phyloP scores from a whole-genome alignment of 2,329 filamentous ascomycete genomes.

The Penicillium digitatum region DNA sequence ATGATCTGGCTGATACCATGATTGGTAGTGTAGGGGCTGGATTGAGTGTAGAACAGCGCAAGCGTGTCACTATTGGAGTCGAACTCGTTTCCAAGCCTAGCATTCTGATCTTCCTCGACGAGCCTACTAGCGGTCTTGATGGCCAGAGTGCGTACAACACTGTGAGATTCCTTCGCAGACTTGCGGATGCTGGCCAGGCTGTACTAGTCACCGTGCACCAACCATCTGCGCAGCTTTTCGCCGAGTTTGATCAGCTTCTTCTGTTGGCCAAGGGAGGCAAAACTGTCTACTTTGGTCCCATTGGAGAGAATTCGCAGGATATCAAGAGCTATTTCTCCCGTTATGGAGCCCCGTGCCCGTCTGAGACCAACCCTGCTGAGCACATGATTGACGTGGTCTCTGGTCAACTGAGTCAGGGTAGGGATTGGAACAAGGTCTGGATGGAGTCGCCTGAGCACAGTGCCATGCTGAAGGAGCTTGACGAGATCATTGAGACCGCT shows the following conservation, averaged over 20 bases:
- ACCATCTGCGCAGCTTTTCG: slow-evolving; percentile 62
- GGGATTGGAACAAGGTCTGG: slow-evolving; percentile 73
- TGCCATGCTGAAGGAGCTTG: slow-evolving; percentile 58
- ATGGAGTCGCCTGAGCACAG: slow-evolving; percentile 58
- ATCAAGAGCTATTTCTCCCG: slow-evolving; percentile 64
- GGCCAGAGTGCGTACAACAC: slow-evolving; percentile 64
- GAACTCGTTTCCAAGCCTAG: slow-evolving; percentile 66
- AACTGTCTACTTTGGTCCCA: slow-evolving; percentile 65
- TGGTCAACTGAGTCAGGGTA: slow-evolving; percentile 47
- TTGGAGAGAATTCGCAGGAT: slow-evolving; percentile 61
- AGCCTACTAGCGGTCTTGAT: slow-evolving; percentile 66
- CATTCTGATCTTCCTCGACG: slow-evolving; percentile 65
- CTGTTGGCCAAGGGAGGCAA: slow-evolving; percentile 64
- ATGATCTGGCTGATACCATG: slow-evolving; percentile 61
- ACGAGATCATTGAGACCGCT: slow-evolving; percentile 54
- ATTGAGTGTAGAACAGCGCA: slow-evolving; percentile 62
- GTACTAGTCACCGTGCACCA: slow-evolving; percentile 70
- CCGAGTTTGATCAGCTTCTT: slow-evolving; percentile 67
- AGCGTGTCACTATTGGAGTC: slow-evolving; percentile 67
- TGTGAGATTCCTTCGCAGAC: slow-evolving; percentile 62
- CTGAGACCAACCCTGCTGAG: slow-evolving; percentile 58
- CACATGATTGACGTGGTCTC: slow-evolving; percentile 52
- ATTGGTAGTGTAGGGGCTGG: slow-evolving; percentile 46
- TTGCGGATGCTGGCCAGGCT: slow-evolving; percentile 61
- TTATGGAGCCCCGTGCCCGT: slow-evolving; percentile 60